Base-by-base conservation (phyloP, 192 early-diverging fungal genomes). In the Backusella australiensis region DNA sequence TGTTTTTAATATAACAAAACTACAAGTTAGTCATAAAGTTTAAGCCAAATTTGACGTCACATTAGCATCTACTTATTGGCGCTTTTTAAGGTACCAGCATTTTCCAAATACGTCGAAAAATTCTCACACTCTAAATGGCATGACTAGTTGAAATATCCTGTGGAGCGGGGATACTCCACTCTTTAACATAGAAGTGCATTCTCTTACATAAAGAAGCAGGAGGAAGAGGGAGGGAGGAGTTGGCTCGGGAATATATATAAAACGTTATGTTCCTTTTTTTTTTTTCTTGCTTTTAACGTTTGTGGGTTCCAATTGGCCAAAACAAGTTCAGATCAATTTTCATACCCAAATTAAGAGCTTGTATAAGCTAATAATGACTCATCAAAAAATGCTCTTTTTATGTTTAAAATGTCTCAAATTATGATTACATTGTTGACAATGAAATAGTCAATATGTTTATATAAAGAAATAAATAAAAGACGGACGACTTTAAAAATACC, bases 91-190 rank as follows among this genome's bases (percentile, higher is more conserved):
- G 56, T 29, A 29, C 32, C 32, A 32, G 32, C 21, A 26, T 23
- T 56, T 29, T 63, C 56, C 56, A 63, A 63, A 63, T 26, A 63
- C 11, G 56, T 29, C 56, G 12, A 63, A 63, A 63, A 26, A 29
- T 63, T 63, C 56, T 63, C 56, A 63, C 56, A 63, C 56, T 63
- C 56, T 9, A 63, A 63, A 63, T 63, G 26, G 56, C 21, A 63
- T 63, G 21, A 63, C 56, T 63, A 63, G 1, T 5, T 63, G 56
- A 63, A 63, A 63, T 63, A 63, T 63, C 56, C 56, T 63, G 56
- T 29, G 12, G 56, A 63, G 56, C 56, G 56, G 56, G 6, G 1
- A 0, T 21, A 21, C 7, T 63, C 11, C 23, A 32, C 32, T 3
- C 32, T 32, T 32, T 32, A 32, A 32, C 32, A 32, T 32, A 32